Base-by-base conservation (phyloP, 441 rosid species). In the Populus tomentosa region DNA sequence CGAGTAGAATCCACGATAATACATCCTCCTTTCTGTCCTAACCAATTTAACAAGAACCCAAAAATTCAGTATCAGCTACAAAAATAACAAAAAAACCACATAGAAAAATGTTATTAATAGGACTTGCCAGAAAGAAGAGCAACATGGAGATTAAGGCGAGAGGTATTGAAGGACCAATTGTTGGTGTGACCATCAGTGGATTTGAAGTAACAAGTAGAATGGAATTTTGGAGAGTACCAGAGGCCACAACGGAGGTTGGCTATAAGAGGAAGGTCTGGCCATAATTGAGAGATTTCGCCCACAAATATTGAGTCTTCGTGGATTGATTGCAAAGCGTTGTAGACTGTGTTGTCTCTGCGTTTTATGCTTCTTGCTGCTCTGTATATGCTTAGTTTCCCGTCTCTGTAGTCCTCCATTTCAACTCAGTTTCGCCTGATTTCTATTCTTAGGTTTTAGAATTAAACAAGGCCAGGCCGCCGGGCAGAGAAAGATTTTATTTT, bases 161-260 rank as follows among this genome's bases (percentile, higher is more conserved):
- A 87, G 74, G 89, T 95, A 73, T 83, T 91, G 82, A 95, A 95
- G 70, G 97, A 95, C 87, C 92, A 86, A 74, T 95, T 95, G 61
- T 90, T 92, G 70, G 91, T 85, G 85, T 95, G 99, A 65, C 99
- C 99, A 50, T 95, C 99, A 40, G 99, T 95, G 80, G 99, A 95
- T 84, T 95, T 95, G 84, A 93, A 95, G 87, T 95, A 93, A 74
- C 99, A 93, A 16, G 94, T 85, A 77, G 89, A 85, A 10, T 89
- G 82, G 80, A 92, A 92, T 32, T 74, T 81, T 33, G 88, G 70
- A 14, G 90, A 89, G 89, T 95, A 95, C 99, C 99, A 95, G 79
- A 93, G 92, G 53, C 99, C 99, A 78, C 99, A 95, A 1, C 99
- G 99, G 62, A 95, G 94, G 72, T 95, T 95, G 6, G 97, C 94